Base-by-base conservation (phyloP, 805 yeast species). In the Nematodospora valgi region DNA sequence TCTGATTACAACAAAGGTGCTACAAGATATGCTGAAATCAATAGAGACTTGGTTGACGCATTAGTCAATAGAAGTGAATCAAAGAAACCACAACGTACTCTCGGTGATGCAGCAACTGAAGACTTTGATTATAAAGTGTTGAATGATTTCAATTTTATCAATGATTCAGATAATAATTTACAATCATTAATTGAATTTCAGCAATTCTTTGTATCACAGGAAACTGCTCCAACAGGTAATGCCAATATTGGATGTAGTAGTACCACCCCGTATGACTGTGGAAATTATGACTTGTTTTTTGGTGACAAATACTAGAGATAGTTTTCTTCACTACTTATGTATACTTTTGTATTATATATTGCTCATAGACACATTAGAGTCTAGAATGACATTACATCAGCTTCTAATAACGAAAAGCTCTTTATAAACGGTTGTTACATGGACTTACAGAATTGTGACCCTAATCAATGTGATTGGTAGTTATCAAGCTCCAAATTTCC, bases 121-220 rank as follows among this genome's bases (percentile, higher is more conserved):
- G 33, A 26, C n/a, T 19, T 34, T 11, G 33, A 31, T 22, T 37
- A 22, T 25, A 25, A 44, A 20, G 30, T 32, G 5, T 26, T 40
- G 10, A 40, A 33, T 35, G 43, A 42, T 27, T 31, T 35, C n/a
- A 44, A 42, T 21, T 44, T 44, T 22, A 35, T 40, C 17, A 36
- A 39, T 22, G 48, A 44, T 30, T 35, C 38, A 6, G 45, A 43
- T 23, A 32, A 43, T 20, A 37, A 44, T 23, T 21, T 44, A 15
- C 34, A 37, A 21, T 36, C 39, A 2, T 36, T 51, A 22, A 36
- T 44, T 20, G 44, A 43, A 16, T 51, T 51, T 34, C 56, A 48
- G 34, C 38, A 43, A 25, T 40, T 36, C 13, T 51, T 51, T 33
- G 48, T 51, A 7, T 39, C 44, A 12, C 45, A 40, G 13, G 50